Base-by-base conservation (phyloP, 345 rosid species). In the Salix caprea region DNA sequence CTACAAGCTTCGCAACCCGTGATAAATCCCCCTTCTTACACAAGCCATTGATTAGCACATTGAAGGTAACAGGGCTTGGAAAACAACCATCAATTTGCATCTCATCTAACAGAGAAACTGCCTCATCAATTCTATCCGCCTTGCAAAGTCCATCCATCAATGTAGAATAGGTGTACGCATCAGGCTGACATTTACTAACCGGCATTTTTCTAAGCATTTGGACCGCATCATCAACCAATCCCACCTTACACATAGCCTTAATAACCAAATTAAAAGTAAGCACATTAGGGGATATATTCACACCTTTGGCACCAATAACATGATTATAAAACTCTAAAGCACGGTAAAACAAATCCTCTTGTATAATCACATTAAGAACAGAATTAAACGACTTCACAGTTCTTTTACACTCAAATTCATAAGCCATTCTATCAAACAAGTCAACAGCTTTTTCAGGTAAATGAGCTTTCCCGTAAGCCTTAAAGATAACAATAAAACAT, bases 141-240 rank as follows among this genome's bases (percentile, higher is more conserved):
- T 90, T 96, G 82, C 96, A 92, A 82, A 96, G 84, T 80, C 99
- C 99, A 84, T 92, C 92, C 96, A 93, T 93, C 88, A 96, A 86
- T 9, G 98, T 93, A 84, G 89, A 88, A 68, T 91, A 96, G 30
- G 97, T 91, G 85, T 90, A 96, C 12, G 81, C 88, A 87, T 96
- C 98, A 24, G 95, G 96, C 37, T 30, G 78, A 79, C 86, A 89
- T 24, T 87, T 87, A 28, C 79, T 85, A 46, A 66, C 56, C 7
- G 91, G 87, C 97, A 96, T 93, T 71, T 65, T 97, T 74, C 94
- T 85, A 42, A 93, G 91, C 76, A 88, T 86, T 79, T 91, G 89
- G 18, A 91, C 36, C 0, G 97, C 99, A 68, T 78, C 69, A 80
- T 93, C 92, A 78, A 93, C 93, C 75, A 81, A 75, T 37, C 98